Percentiles rank a stretch among this genome's conserved stretches.
These are phyloP conservation scores for Galeopsis tetrahit DNA, from an alignment of 257 asterid genomes.

Conservation along the genomic window DNA sequence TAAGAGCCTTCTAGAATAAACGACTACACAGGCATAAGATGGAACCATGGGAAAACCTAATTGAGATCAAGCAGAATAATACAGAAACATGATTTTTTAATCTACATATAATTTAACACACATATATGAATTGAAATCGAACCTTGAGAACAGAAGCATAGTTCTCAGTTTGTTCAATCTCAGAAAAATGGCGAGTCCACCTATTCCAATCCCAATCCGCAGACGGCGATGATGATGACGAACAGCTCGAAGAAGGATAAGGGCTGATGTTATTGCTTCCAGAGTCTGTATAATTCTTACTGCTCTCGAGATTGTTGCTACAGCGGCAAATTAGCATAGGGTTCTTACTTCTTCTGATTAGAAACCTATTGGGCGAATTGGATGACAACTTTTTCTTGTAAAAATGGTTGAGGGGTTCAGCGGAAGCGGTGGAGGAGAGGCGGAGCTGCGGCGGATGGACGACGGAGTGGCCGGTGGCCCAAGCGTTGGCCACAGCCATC, in stretches of 20 bases:
- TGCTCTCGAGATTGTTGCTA: conserved; percentile 35
- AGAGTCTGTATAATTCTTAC: conserved; percentile 29
- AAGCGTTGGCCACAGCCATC: conserved; percentile 83
- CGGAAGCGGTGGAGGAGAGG: conserved; percentile 41
- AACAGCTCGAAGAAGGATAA: conserved; percentile 45
- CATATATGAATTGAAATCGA: conserved; percentile 12
- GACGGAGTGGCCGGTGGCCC: conserved; percentile 65
- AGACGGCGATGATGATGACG: conserved; percentile 37
- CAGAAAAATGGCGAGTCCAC: conserved; percentile 88
- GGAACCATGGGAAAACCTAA: conserved; percentile 4
- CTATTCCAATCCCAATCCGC: conserved; percentile 90
- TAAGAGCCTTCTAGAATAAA: not conserved
- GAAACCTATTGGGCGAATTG: conserved; percentile 41
- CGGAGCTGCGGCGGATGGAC: conserved; percentile 56
- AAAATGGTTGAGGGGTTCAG: conserved; percentile 36
- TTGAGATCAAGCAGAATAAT: not conserved
- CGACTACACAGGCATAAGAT: not conserved
- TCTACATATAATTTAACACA: conserved; percentile 13
- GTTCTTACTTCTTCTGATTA: conserved; percentile 41
- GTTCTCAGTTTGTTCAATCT: conserved; percentile 88
- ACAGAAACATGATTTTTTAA: not conserved
- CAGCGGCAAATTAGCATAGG: conserved; percentile 59
- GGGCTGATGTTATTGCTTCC: conserved; percentile 30
- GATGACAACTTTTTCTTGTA: conserved; percentile 39
- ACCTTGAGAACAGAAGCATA: conserved; percentile 85